Evolutionary conservation across 2,329 filamentous ascomycete species (phyloP).

Genomic region (Hypocrella siamensis): DNA sequence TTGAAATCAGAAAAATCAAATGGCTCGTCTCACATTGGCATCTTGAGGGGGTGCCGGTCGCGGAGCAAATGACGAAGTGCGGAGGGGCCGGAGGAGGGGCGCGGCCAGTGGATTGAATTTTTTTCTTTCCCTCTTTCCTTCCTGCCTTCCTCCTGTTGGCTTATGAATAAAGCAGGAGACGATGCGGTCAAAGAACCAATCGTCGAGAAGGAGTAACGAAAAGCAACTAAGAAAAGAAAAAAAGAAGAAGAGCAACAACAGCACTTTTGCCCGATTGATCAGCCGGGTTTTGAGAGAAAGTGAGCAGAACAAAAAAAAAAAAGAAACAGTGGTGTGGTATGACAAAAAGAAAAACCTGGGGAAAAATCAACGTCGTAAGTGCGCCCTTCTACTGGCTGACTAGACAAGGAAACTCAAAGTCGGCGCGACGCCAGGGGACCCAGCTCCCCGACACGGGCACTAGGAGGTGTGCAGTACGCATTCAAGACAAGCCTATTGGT

Average conservation of each 20-base stretch:
- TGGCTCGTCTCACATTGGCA: background rate
- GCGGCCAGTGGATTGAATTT: background rate
- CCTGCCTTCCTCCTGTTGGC: background rate
- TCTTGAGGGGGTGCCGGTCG: background rate
- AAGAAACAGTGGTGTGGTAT: background rate
- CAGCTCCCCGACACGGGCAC: too few relatives aligned
- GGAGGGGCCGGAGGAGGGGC: background rate
- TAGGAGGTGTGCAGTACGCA: too few relatives aligned
- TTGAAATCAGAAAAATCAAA: background rate
- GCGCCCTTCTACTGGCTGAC: background rate
- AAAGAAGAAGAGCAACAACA: too few relatives aligned
- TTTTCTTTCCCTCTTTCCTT: background rate
- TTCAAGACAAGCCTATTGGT: too few relatives aligned
- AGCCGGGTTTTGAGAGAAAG: background rate
- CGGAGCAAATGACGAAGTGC: background rate
- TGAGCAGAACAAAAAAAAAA: too few relatives aligned
- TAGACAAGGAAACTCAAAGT: too few relatives aligned
- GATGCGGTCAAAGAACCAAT: background rate
- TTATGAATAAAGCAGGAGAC: background rate
- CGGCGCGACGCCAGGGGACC: too few relatives aligned
- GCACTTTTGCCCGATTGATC: background rate
- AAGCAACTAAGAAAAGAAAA: background rate
- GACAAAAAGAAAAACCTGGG: background rate
- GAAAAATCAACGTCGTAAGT: background rate
- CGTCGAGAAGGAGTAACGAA: background rate